Conservation (phyloP, 257 asterid genomes). For the Misopates orontium region DNA sequence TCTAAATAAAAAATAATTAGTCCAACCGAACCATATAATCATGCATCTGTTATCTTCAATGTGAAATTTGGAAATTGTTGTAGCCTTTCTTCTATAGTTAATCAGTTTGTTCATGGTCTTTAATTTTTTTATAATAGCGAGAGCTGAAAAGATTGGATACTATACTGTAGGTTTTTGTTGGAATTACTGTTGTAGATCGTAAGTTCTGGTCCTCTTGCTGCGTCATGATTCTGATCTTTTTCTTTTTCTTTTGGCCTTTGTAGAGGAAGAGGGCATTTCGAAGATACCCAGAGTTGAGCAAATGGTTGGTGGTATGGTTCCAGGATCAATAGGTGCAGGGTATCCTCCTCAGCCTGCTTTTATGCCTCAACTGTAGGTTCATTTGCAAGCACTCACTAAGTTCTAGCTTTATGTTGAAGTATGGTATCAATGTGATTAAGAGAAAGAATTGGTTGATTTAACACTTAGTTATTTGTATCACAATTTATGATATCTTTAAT, state of each 20-base stretch:
- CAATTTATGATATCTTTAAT: neutral
- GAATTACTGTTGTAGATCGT: neutral
- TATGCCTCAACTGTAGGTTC: constrained; percentile 57
- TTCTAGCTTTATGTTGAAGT: neutral
- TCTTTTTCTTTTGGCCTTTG: constrained; percentile 26
- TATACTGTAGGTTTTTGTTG: no score
- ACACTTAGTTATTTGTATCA: neutral
- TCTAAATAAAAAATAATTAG: no score
- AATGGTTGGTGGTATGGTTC: constrained; percentile 49
- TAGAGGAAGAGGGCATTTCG: constrained; percentile 74
- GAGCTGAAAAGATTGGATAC: no score
- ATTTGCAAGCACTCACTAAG: neutral
- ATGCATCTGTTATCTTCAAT: no score
- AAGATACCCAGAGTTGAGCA: constrained; percentile 73
- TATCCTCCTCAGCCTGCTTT: constrained; percentile 59
- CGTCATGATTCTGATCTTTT: constrained; percentile 23
- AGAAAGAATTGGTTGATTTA: constrained; percentile 4
- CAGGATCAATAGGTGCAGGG: constrained; percentile 51
- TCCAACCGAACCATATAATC: no score
- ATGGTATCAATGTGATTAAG: neutral
- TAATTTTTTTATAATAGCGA: no score
- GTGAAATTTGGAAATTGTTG: no score
- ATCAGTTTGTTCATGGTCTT: no score
- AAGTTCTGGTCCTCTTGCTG: neutral
- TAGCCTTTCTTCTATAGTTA: no score